Evolutionary conservation across 805 yeast species (phyloP).

Genomic region (Suhomyces pyralidae): DNA sequence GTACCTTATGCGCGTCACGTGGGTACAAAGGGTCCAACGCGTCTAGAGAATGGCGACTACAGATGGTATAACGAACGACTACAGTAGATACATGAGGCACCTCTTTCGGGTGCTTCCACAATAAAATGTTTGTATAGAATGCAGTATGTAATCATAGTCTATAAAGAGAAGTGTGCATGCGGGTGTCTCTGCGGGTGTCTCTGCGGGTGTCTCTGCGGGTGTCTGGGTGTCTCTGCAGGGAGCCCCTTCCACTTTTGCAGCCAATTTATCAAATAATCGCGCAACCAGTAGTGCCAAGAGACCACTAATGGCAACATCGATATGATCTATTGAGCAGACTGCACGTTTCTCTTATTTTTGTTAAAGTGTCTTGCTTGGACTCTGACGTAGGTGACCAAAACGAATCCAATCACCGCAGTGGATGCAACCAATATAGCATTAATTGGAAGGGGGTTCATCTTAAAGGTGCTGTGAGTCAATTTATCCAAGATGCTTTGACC

Average conservation of each 20-base stretch:
- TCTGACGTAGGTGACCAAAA: conserved; percentile 39
- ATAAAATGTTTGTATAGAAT: background rate
- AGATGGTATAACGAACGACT: no score
- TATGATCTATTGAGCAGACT: background rate
- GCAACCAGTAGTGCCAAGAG: background rate
- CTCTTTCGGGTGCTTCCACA: no score
- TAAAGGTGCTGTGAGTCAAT: conserved; percentile 48
- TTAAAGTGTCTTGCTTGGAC: conserved; percentile 5
- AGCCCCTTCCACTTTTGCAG: background rate
- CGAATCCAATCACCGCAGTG: conserved; percentile 44
- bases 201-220: background rate
- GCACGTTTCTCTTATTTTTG: background rate
- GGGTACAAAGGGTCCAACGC: background rate
- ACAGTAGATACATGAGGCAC: no score
- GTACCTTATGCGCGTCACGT: background rate
- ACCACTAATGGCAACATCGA: background rate
- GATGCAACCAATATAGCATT: conserved; percentile 37
- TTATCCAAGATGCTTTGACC: conserved; percentile 46
- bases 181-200: background rate
- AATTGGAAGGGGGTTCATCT: conserved; percentile 55
- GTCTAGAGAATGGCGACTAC: no score
- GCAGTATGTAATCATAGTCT: background rate
- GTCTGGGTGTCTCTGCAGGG: no score
- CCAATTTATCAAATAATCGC: background rate
- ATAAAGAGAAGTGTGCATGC: background rate